A percentile compares a stretch with the other conserved stretches of the same genome.
Evolutionary conservation across 352 stramenopile species (phyloP).

Genomic region (Globisporangium parvum): DNA sequence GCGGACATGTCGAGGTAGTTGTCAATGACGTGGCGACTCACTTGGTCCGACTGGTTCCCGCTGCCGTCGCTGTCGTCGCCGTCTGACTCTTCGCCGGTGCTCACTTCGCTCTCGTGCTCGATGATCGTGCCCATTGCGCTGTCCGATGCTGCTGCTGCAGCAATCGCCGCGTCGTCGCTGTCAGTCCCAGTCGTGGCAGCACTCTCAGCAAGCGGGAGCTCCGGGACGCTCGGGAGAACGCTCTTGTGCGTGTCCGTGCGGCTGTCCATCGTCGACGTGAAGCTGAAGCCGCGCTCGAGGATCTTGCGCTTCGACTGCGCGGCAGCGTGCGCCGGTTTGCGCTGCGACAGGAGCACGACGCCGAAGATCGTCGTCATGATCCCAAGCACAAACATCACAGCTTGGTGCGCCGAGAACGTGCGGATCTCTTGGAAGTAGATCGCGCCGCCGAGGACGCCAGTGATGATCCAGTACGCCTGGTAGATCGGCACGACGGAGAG

Average conservation of each 20-base stretch:
- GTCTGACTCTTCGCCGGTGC: constrained; percentile 35
- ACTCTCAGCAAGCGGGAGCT: constrained; percentile 14
- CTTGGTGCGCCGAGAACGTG: constrained; percentile 64
- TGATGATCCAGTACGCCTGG: constrained; percentile 89
- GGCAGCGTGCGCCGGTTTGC: constrained; percentile 39
- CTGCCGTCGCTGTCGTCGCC: constrained; percentile 17
- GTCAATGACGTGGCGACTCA: constrained; percentile 75
- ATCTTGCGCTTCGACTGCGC: constrained; percentile 42
- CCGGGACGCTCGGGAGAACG: constrained; percentile 14
- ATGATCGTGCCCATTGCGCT: constrained; percentile 24
- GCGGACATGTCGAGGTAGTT: constrained; percentile 85
- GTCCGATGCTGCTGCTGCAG: not conserved
- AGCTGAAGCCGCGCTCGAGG: constrained; percentile 61
- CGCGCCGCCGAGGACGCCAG: constrained; percentile 77
- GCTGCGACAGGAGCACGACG: constrained; percentile 76
- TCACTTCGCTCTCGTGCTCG: constrained; percentile 31
- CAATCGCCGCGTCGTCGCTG: constrained; percentile 4
- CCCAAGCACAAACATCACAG: constrained; percentile 79
- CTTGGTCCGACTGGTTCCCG: constrained; percentile 18
- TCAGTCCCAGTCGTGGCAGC: constrained; percentile 3
- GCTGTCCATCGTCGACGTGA: constrained; percentile 30
- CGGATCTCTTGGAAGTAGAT: constrained; percentile 91
- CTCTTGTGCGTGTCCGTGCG: constrained; percentile 18
- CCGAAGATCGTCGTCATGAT: constrained; percentile 78
- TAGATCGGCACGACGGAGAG: constrained; percentile 82